Evolutionary conservation across 305 asterid genomes (phyloP).

Genomic region (Fraxinus velutina): DNA sequence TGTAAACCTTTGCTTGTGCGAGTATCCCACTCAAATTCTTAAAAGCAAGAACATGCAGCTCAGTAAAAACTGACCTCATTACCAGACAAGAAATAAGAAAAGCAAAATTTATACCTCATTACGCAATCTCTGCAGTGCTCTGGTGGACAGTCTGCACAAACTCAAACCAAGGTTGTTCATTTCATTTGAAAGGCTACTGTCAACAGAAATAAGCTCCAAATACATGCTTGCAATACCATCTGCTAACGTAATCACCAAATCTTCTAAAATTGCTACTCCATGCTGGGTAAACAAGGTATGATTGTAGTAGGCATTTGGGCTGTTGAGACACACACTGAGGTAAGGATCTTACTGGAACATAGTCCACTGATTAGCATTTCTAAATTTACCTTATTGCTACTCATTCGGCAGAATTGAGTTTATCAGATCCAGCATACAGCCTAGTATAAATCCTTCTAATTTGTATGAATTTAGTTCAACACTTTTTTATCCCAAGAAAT

Average conservation of each 20-base stretch:
- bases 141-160: slow-evolving; percentile 85
- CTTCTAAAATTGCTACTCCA: slow-evolving; percentile 81
- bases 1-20: not conserved
- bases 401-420: slow-evolving; percentile 9
- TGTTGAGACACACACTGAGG: slow-evolving; percentile 35
- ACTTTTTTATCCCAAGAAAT: not conserved
- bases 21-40: not conserved
- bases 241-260: slow-evolving; percentile 77
- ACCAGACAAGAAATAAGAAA: not conserved
- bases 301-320: slow-evolving; percentile 62
- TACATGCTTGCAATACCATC: slow-evolving; percentile 94
- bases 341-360: slow-evolving; percentile 18
- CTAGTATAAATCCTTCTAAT: not conserved
- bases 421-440: not conserved
- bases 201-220: slow-evolving; percentile 95
- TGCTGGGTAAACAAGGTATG: slow-evolving; percentile 62
- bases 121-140: slow-evolving; percentile 93
- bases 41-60: slow-evolving; percentile 10
- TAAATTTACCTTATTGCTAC: not conserved
- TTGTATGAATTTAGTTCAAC: not conserved
- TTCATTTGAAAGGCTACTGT: slow-evolving; percentile 75
- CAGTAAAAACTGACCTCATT: not conserved
- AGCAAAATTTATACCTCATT: slow-evolving; percentile 58
- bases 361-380: slow-evolving; percentile 13
- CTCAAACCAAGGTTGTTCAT: slow-evolving; percentile 75